Conservation (phyloP, 148 eudicot species). For the Amaranthus cruentus region DNA sequence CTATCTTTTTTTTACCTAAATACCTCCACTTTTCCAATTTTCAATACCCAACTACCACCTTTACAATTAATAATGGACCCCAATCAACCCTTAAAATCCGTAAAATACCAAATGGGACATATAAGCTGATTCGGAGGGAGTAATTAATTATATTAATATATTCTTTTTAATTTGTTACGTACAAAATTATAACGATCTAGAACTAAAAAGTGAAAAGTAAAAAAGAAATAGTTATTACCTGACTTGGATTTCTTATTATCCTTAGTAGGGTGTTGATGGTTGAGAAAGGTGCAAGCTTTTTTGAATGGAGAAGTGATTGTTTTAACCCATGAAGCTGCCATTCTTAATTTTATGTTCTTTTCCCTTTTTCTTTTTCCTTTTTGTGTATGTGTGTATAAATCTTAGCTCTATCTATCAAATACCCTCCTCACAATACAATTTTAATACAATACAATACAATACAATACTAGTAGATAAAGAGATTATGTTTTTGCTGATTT, state of each 20-base stretch:
- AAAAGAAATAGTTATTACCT: constrained; percentile 21
- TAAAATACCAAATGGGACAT: too few relatives aligned
- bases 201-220: neutral
- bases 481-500: constrained; percentile 1
- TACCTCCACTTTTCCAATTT: too few relatives aligned
- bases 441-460: too few relatives aligned
- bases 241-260: constrained; percentile 43
- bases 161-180: too few relatives aligned
- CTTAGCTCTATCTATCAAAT: neutral
- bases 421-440: neutral
- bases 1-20: too few relatives aligned
- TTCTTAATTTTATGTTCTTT: neutral
- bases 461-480: neutral
- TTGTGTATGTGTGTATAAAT: constrained; percentile 4
- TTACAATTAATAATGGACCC: too few relatives aligned
- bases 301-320: constrained; percentile 69
- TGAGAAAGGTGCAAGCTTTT: constrained; percentile 72
- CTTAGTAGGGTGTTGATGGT: constrained; percentile 34
- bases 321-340: constrained; percentile 63
- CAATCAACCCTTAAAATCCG: too few relatives aligned
- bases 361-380: neutral
- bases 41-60: too few relatives aligned
- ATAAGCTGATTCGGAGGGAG: neutral
- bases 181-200: too few relatives aligned
- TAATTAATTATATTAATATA: too few relatives aligned